Base-by-base conservation (phyloP, 108 stramenopile genomes). In the Stephanodiscus minutulus region DNA sequence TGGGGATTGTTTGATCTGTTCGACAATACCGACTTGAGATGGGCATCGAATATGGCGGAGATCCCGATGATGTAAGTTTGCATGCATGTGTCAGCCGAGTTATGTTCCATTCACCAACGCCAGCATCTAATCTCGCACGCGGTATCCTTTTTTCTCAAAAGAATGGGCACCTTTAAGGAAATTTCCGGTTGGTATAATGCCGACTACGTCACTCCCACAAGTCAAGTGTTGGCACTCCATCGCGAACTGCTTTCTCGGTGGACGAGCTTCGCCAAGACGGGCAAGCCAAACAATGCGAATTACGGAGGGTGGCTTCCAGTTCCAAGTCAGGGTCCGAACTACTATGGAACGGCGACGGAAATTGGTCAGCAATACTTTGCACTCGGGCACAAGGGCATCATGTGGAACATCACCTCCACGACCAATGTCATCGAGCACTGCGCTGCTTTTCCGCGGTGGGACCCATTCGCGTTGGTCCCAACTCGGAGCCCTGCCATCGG, bases 51-150 rank as follows among this genome's bases (percentile, higher is more conserved):
- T 53, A 22, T 22, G 24, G 52, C 52, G 2, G 52, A 53, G 52
- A 53, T 53, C 25, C 52, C 52, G 25, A 53, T 53, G 52, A 27
- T 53, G 52, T 53, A 13, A 53, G 52, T n/a, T 53, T 53, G 22
- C 24, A 27, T 53, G 2, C 2, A 41, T 41, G 9, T 41, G 7
- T 1, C 11, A 41, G 4, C 39, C 13, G 15, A 15, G 22, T 21
- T 53, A 5, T 25, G 24, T 9, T 53, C 20, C 11, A 53, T 53
- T n/a, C n/a, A n/a, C n/a, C n/a, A n/a, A n/a, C n/a, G 3, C 52
- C 22, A 25, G 31, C 13, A 0, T 25, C 11, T 22, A 24, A 24
- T 5, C 52, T 11, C n/a, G n/a, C 22, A 7, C 9, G 1, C 7
- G 11, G 25, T 27, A 8, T 22, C 24, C 5, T 53, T 53, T 25